Percentiles rank a stretch among this genome's conserved stretches.
Conservation (phyloP, 208 protist genomes). For the Crithidia thermophila region DNA sequence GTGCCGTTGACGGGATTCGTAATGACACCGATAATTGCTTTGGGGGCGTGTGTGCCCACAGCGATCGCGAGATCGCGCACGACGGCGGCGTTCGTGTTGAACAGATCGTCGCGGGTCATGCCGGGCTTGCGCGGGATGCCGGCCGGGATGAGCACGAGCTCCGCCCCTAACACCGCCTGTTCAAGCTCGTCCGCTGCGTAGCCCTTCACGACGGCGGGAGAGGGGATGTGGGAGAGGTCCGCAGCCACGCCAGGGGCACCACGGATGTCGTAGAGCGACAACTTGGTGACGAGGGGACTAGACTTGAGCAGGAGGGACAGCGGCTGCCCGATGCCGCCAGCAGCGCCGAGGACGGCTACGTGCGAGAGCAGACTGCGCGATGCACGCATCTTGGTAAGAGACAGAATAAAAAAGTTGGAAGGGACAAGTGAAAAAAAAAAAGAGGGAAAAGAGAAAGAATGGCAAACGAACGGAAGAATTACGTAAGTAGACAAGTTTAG, state of each 20-base stretch:
- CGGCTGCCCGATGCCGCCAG: constrained; percentile 97
- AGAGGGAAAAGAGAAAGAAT: neutral
- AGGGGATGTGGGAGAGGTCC: constrained; percentile 90
- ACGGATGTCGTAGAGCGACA: constrained; percentile 93
- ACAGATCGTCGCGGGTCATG: constrained; percentile 97
- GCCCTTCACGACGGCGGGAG: constrained; percentile 74
- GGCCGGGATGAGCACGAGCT: constrained; percentile 94
- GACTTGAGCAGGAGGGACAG: constrained; percentile 95
- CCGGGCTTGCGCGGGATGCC: constrained; percentile 96
- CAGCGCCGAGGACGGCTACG: constrained; percentile 94
- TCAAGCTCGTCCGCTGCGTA: constrained; percentile 68
- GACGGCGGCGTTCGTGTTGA: constrained; percentile 95
- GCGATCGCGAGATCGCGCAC: constrained; percentile 85
- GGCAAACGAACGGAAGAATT: neutral
- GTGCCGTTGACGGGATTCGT: constrained; percentile 96
- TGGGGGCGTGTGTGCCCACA: constrained; percentile 83
- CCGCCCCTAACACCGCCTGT: constrained; percentile 68
- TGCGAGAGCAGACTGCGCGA: constrained; percentile 11
- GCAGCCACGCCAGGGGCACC: constrained; percentile 86
- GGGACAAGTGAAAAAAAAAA: neutral
- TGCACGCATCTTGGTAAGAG: constrained; percentile 11
- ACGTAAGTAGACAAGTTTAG: neutral
- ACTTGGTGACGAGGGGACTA: constrained; percentile 64
- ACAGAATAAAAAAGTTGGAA: neutral
- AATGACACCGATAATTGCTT: constrained; percentile 92